Conservation (phyloP, 2,329 filamentous ascomycete genomes). For the Aureobasidium sp. region DNA sequence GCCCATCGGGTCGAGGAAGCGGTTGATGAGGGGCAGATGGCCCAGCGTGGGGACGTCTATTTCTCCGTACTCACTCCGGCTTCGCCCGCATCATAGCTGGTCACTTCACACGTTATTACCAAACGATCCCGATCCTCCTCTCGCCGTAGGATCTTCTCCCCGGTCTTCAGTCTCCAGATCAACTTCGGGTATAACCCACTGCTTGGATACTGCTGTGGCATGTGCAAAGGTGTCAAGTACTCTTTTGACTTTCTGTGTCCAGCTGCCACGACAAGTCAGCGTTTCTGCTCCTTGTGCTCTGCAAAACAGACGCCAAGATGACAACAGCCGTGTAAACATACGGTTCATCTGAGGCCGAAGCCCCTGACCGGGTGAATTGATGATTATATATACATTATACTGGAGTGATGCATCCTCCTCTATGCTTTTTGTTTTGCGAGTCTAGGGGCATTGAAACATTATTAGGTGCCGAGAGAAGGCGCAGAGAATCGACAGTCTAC, state of each 20-base stretch:
- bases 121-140: background rate
- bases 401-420: background rate
- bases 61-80: constrained; percentile 1
- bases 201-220: too few relatives aligned
- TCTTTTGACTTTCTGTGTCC: background rate
- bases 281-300: too few relatives aligned
- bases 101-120: background rate
- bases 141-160: background rate
- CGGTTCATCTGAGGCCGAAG: background rate
- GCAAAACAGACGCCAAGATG: background rate
- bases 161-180: background rate
- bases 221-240: too few relatives aligned
- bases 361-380: background rate
- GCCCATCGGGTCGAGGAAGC: background rate
- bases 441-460: background rate
- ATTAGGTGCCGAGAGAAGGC: background rate
- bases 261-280: too few relatives aligned
- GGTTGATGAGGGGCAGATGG: background rate
- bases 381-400: constrained; percentile 1
- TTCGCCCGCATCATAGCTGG: constrained; percentile 1
- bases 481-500: background rate
- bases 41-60: background rate
- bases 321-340: background rate
- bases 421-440: background rate
- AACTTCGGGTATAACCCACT: background rate